phyloP scores from a whole-genome alignment of 345 rosid genomes.

The Alliaria petiolata region DNA sequence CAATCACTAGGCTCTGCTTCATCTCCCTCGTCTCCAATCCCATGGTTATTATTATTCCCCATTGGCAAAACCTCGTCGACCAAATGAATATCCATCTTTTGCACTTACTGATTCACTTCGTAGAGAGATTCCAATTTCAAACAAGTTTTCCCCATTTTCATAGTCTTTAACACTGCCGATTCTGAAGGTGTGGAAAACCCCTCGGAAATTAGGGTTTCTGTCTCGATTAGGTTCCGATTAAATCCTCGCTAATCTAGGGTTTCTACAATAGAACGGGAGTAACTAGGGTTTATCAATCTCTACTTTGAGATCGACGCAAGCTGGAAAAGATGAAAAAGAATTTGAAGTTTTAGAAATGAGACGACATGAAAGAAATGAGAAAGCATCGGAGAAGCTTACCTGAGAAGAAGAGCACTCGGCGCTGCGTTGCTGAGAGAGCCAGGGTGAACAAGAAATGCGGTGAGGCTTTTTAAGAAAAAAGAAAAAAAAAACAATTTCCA shows the following conservation, averaged over 20 bases:
- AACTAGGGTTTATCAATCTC: constrained; percentile 7
- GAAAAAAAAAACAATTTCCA: too few relatives aligned
- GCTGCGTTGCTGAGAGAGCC: too few relatives aligned
- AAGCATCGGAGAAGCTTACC: not conserved
- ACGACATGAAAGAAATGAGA: too few relatives aligned
- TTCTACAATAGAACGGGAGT: not conserved
- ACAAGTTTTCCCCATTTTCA: not conserved
- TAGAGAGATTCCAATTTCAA: not conserved
- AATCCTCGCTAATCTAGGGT: not conserved
- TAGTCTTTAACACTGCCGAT: not conserved
- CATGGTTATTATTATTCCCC: constrained; percentile 33
- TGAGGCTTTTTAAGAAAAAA: too few relatives aligned
- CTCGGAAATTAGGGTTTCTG: not conserved
- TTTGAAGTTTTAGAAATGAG: too few relatives aligned
- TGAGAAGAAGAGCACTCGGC: not conserved
- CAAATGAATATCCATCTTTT: constrained; percentile 46
- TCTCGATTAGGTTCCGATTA: not conserved
- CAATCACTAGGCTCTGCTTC: constrained; percentile 52
- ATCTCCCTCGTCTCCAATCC: constrained; percentile 51
- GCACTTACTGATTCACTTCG: not conserved
- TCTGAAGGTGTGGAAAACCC: too few relatives aligned
- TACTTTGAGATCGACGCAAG: not conserved
- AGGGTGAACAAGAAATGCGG: too few relatives aligned
- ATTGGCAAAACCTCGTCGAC: constrained; percentile 34
- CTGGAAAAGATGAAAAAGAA: not conserved